These are phyloP conservation scores for Penicillium longicatenatum DNA, from an alignment of 495 filamentous ascomycete genomes.

Conservation along the genomic window DNA sequence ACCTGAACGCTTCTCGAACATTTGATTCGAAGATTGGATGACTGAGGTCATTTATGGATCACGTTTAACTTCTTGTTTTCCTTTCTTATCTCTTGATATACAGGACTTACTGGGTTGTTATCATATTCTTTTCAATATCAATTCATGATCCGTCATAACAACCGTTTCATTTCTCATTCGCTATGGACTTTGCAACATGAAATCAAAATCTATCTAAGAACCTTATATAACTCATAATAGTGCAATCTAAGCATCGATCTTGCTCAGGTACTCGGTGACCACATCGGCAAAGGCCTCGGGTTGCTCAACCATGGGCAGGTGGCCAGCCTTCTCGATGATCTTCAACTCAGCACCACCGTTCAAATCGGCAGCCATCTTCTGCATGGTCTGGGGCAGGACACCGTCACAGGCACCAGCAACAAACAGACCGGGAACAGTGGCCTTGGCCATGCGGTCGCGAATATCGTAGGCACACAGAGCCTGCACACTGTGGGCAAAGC, in stretches of 20 bases:
- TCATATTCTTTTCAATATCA: not conserved
- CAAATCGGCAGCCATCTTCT: constrained; percentile 62
- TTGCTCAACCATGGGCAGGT: constrained; percentile 83
- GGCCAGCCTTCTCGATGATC: constrained; percentile 66
- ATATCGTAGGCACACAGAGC: constrained; percentile 79
- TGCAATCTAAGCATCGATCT: constrained; percentile 26
- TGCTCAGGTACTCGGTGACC: constrained; percentile 54
- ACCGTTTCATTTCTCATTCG: constrained; percentile 5
- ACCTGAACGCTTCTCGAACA: constrained; percentile 1
- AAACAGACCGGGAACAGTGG: constrained; percentile 62
- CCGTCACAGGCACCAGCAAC: constrained; percentile 74
- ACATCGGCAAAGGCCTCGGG: constrained; percentile 64
- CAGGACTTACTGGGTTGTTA: not conserved
- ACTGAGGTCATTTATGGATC: not conserved
- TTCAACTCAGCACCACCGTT: constrained; percentile 57
- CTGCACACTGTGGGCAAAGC: constrained; percentile 68
- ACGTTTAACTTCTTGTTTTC: not conserved
- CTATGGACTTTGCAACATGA: constrained; percentile 1
- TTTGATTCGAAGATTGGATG: constrained; percentile 1
- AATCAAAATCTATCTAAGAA: constrained; percentile 1
- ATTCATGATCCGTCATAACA: constrained; percentile 7
- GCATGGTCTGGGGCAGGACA: constrained; percentile 74
- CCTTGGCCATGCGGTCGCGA: constrained; percentile 58
- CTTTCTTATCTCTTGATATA: not conserved
- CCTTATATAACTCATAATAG: not conserved